Evolutionary conservation across 2,329 filamentous ascomycete genomes (phyloP).

Genomic region (Penicillium olsonii): DNA sequence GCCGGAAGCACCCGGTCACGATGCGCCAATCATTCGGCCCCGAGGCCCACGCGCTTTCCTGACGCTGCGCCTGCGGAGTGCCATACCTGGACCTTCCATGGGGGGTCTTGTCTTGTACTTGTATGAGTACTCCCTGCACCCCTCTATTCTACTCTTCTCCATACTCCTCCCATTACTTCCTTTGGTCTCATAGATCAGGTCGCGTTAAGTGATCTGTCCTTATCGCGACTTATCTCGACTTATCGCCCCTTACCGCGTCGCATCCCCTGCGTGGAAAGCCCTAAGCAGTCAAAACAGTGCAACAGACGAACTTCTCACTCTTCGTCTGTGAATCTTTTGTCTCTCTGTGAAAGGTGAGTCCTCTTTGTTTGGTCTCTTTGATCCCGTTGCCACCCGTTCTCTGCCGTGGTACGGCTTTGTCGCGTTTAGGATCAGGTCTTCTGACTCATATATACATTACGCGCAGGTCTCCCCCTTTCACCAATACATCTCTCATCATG

Average conservation of each 20-base stretch:
- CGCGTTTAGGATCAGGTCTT: conserved; percentile 17
- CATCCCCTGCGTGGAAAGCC: conserved; percentile 20
- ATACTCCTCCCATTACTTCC: neutral
- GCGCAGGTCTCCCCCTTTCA: conserved; percentile 10
- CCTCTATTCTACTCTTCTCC: conserved; percentile 2
- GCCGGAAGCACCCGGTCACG: conserved; percentile 24
- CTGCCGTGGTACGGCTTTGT: conserved; percentile 18
- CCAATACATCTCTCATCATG: conserved; percentile 37
- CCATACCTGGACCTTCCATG: conserved; percentile 19
- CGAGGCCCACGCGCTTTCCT: conserved; percentile 21
- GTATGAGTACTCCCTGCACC: conserved; percentile 9
- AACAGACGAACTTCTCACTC: neutral
- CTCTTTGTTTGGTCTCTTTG: conserved; percentile 1
- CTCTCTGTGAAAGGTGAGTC: conserved; percentile 23
- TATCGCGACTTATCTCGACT: conserved; percentile 12
- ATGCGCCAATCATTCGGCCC: conserved; percentile 24
- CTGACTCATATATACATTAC: conserved; percentile 27
- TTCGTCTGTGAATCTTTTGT: conserved; percentile 20
- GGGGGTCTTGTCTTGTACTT: conserved; percentile 10
- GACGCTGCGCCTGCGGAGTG: conserved; percentile 18
- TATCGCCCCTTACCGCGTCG: conserved; percentile 24
- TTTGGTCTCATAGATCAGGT: neutral
- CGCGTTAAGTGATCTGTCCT: conserved; percentile 4
- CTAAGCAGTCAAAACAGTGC: conserved; percentile 7
- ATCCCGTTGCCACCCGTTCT: conserved; percentile 16